Conservation (phyloP, 371 early-diverging fungal species). For the Mucor indicus region DNA sequence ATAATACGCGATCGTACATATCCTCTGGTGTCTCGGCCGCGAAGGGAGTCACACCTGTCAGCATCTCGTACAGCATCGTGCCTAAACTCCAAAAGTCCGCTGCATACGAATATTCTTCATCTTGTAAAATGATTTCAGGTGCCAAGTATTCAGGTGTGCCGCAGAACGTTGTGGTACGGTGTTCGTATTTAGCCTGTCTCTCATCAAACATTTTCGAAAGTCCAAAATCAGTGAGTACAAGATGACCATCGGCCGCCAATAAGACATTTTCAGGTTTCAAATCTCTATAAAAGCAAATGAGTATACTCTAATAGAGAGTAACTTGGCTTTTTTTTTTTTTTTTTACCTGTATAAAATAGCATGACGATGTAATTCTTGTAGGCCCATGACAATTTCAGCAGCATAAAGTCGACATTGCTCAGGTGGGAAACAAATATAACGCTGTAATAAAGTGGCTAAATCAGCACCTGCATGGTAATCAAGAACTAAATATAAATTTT, state of each 20-base stretch:
- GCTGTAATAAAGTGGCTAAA: slow-evolving; percentile 58
- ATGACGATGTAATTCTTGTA: slow-evolving; percentile 76
- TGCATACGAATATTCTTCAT: slow-evolving; percentile 76
- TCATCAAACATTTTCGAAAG: slow-evolving; percentile 59
- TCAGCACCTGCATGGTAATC: slow-evolving; percentile 79
- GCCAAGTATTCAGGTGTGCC: slow-evolving; percentile 92
- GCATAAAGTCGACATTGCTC: slow-evolving; percentile 65
- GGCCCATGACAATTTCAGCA: slow-evolving; percentile 74
- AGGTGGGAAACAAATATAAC: slow-evolving; percentile 28
- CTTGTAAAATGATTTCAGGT: slow-evolving; percentile 83
- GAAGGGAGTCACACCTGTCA: slow-evolving; percentile 72
- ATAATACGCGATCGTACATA: slow-evolving; percentile 78
- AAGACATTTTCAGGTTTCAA: slow-evolving; percentile 69
- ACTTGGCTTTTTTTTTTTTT: no score
- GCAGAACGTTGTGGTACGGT: slow-evolving; percentile 84
- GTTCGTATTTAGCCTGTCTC: slow-evolving; percentile 38
- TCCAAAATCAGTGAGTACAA: slow-evolving; percentile 75
- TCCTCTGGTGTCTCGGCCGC: slow-evolving; percentile 66
- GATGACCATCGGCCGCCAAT: slow-evolving; percentile 64
- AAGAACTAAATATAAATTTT: slow-evolving; percentile 91
- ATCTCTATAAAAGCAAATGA: no score
- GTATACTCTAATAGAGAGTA: no score
- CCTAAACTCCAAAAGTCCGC: slow-evolving; percentile 98
- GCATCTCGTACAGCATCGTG: slow-evolving; percentile 85
- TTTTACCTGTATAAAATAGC: slow-evolving; percentile 70